Evolutionary conservation across 176 grass and related monocot genomes (phyloP), one percentile per base, ranked within the genome.

Genomic region (Juncus inflexus): DNA sequence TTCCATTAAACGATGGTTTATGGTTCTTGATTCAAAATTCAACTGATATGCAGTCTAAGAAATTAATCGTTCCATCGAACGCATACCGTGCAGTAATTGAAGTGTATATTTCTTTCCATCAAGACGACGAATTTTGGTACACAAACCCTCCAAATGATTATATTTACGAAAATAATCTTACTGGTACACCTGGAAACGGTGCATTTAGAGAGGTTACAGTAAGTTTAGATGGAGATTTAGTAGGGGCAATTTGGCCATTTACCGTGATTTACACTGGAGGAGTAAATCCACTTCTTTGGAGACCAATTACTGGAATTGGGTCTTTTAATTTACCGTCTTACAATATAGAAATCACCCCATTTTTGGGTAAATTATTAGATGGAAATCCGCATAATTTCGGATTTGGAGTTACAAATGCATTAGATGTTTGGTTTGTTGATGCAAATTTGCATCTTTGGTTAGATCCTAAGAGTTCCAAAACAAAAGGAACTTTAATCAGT

Each of bases 371-470:
- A 50, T 9, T 96, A 8, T 19, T 96, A 59, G 91, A 85, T 50
- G 86, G 81, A 9, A 19, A 78, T 64, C 64, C 59, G 38, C 91
- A 96, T 36, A 72, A 96, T 45, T 65, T 90, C 2, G 62, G 28
- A 3, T 78, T 90, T 67, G 79, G 69, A 13, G 91, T 96, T 55
- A 96, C 87, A 41, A 61, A 83, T 13, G 79, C 76, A 62, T 62
- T 74, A 43, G 15, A 85, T 42, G 65, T 40, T 67, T 96, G 91
- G 91, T 79, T 40, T 69, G 51, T 96, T 3, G 81, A 96, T 69
- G 91, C 81, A 50, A 96, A 96, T 79, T 74, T 96, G 47, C 91
- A 90, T 76, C 84, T 96, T 45, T 96, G 91, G 91, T 61, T 90
- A 14, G 91, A 96, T 63, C 73, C 63, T 0, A 76, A 74, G 62